Evolutionary conservation across 1,284 basidiomycete species (phyloP), one percentile per base, ranked within the genome.

Genomic region (Cronartium quercuum): DNA sequence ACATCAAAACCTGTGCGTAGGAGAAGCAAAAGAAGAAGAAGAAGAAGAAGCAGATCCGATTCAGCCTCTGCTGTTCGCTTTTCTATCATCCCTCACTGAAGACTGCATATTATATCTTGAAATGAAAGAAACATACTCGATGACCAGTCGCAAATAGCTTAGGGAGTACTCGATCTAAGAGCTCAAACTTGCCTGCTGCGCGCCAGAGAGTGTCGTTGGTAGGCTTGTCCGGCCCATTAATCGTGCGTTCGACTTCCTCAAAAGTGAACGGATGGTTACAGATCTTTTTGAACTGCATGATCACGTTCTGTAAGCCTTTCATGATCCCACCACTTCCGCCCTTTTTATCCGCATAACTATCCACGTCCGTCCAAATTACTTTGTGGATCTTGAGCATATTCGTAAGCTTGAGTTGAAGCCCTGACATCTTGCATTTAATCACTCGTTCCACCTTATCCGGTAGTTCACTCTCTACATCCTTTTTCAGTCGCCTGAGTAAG

Each of bases 381-480:
- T 94, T 94, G 83, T 89, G 90, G 84, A 93, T 93, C 87, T 94
- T 94, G 90, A 96, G 94, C 85, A 94, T 91, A 84, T 94, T 92
- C 84, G 98, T 98, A 78, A 99, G 84, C 84, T 97, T 94, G 80
- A 87, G 87, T 84, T 99, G 96, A 79, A 99, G 83, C 21, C 90
- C 90, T 77, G 90, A 93, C 95, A 98, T 98, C 83, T 92, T 89
- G 81, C 97, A 90, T 86, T 96, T 97, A 85, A 98, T 94, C 77
- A 98, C 92, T 86, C 96, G 95, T 84, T 99, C 95, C 44, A 98
- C 93, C 86, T 99, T 98, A 83, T 98, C 95, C 3, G 96, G 96
- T 79, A 98, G 84, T 83, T 98, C 95, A 76, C 88, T 89, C 85
- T 98, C 96, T 78, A 98, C 96, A 81, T 99, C 96, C 85, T 97